Percentiles rank a stretch among this genome's conserved stretches.
phyloP scores from a whole-genome alignment of 768 basidiomycete species.

The Suillus paluster region DNA sequence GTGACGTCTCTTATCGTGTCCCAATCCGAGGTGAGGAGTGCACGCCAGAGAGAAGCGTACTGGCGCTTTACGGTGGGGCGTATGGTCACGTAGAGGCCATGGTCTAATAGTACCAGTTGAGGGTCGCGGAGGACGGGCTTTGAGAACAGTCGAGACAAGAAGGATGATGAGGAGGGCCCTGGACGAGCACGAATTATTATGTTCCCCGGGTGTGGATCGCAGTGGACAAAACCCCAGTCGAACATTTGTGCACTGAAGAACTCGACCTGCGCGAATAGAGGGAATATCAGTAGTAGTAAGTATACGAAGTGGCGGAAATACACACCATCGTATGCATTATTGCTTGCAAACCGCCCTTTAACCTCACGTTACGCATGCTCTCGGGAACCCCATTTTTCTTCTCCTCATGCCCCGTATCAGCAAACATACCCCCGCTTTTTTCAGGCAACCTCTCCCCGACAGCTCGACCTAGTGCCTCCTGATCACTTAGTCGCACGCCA shows the following conservation, averaged over 20 bases:
- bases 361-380: slow-evolving; percentile 10
- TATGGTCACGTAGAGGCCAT: slow-evolving; percentile 85
- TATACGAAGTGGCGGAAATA: not conserved
- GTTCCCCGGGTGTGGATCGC: slow-evolving; percentile 80
- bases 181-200: slow-evolving; percentile 65
- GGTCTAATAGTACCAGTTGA: slow-evolving; percentile 87
- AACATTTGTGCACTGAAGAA: slow-evolving; percentile 92
- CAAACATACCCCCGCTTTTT: slow-evolving; percentile 2
- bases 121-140: slow-evolving; percentile 51
- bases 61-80: slow-evolving; percentile 69
- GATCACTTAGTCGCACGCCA: slow-evolving; percentile 73
- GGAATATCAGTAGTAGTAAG: not conserved
- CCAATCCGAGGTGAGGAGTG: slow-evolving; percentile 61
- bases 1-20: slow-evolving; percentile 54
- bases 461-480: slow-evolving; percentile 54
- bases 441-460: slow-evolving; percentile 50
- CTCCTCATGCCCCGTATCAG: not conserved
- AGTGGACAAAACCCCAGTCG: slow-evolving; percentile 89
- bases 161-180: slow-evolving; percentile 10
- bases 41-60: slow-evolving; percentile 81
- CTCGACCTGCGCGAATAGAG: slow-evolving; percentile 44
- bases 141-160: not conserved
- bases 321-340: slow-evolving; percentile 80
- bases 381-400: slow-evolving; percentile 5
- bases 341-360: slow-evolving; percentile 63